phyloP scores from a whole-genome alignment of 805 yeast species.

The Cyberlindnera petersonii region DNA sequence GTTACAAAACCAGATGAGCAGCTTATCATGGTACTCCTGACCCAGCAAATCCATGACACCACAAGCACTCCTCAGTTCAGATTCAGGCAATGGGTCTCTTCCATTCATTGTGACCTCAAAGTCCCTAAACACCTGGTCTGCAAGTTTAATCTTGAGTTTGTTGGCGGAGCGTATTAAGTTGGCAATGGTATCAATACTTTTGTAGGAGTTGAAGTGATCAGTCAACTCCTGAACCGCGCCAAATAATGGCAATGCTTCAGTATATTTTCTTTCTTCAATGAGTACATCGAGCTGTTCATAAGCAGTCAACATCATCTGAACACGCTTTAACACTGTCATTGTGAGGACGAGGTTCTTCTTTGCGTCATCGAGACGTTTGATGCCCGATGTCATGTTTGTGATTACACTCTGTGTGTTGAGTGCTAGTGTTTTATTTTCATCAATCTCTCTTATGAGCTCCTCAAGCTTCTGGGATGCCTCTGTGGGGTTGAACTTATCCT shows the following conservation, averaged over 20 bases:
- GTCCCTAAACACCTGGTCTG: conserved; percentile 70
- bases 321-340: conserved; percentile 80
- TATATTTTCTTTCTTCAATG: conserved; percentile 42
- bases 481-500: conserved; percentile 12
- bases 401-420: conserved; percentile 57
- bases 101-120: conserved; percentile 50
- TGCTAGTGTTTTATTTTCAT: conserved; percentile 46
- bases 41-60: conserved; percentile 64
- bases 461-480: conserved; percentile 29
- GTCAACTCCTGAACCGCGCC: conserved; percentile 72
- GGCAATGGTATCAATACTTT: conserved; percentile 79
- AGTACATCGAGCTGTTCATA: conserved; percentile 54
- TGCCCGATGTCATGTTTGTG: conserved; percentile 66
- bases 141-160: conserved; percentile 54
- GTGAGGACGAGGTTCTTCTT: conserved; percentile 80
- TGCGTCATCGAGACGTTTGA: conserved; percentile 73
- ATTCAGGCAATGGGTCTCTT: conserved; percentile 23
- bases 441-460: conserved; percentile 41
- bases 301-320: conserved; percentile 81
- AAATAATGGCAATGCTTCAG: conserved; percentile 55
- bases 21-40: conserved; percentile 48
- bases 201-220: conserved; percentile 70
- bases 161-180: conserved; percentile 55
- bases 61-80: conserved; percentile 59
- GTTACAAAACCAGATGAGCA: conserved; percentile 70